Evolutionary conservation across 2,329 filamentous ascomycete species (phyloP), one percentile per base, ranked within the genome.

Genomic region (Apiospora arundinis): DNA sequence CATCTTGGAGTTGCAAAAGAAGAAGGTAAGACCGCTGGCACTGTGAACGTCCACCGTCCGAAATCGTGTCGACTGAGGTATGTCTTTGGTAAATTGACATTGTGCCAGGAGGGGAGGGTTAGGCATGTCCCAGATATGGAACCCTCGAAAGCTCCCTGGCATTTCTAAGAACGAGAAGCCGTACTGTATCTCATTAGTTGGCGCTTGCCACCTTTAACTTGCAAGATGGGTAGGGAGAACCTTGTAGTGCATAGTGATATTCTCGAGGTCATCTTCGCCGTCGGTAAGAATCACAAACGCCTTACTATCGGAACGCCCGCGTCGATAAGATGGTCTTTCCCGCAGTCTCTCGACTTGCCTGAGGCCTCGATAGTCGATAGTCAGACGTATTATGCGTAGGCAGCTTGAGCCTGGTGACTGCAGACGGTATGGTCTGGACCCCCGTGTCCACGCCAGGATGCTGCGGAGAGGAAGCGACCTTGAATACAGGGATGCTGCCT

Each of bases 91-190:
- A 9, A 70, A 40, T 14, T 16, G 23, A 9, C 25, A 42, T 42
- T 37, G 42, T 9, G 46, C 45, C 37, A 67, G 2, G 25, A n/a
- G 65, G n/a, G 60, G 69, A 67, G 56, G 69, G 28, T 67, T 46
- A 8, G 56, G 44, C 44, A 70, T 37, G 44, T 70, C 69, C 69
- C 69, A 70, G 18, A 70, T 70, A 28, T 70, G 23, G 44, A 67
- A 70, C 8, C 45, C 28, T 18, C 18, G 14, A n/a, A 70, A 44
- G 9, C 40, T 8, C 3, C 45, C 40, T 11, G 69, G 56, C 2
- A 45, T 1, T 23, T 37, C n/a, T 44, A 70, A 42, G 60, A 28
- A 21, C 28, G 66, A 14, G 42, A 67, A 44, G 49, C 45, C 37
- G 23, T 67, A 70, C 69, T 70, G 60, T n/a, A 45, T n/a, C 21